Conservation (phyloP, 805 yeast genomes). For the Blastobotrys muscicola region DNA sequence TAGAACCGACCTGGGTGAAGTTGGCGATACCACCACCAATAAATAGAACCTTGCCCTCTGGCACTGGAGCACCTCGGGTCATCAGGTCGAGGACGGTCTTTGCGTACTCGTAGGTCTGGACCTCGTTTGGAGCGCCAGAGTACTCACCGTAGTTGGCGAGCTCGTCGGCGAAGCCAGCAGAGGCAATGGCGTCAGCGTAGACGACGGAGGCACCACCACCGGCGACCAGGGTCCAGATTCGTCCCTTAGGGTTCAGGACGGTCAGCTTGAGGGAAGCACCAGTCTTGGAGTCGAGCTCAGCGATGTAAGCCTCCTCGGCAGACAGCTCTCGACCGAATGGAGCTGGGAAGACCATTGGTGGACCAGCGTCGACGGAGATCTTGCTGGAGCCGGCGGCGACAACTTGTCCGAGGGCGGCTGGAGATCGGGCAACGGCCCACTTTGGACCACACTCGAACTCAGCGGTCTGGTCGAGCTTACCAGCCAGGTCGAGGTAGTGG, state of each 20-base stretch:
- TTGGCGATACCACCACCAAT: conserved; percentile 42
- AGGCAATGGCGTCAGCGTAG: conserved; percentile 39
- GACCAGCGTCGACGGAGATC: conserved; percentile 34
- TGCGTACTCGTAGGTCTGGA: conserved; percentile 39
- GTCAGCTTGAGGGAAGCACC: conserved; percentile 40
- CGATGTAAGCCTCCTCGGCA: conserved; percentile 38
- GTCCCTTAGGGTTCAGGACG: conserved; percentile 34
- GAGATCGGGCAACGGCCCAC: conserved; percentile 39
- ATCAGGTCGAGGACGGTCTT: conserved; percentile 38
- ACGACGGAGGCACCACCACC: conserved; percentile 42
- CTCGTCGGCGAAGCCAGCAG: conserved; percentile 36
- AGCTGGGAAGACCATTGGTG: conserved; percentile 41
- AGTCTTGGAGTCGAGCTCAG: conserved; percentile 39
- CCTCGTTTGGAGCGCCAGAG: conserved; percentile 40
- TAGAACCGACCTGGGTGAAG: conserved; percentile 39
- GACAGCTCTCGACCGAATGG: conserved; percentile 39
- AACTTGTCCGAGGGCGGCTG: conserved; percentile 31
- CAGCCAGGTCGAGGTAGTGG: conserved; percentile 39
- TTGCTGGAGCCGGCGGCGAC: conserved; percentile 17
- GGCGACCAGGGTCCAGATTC: conserved; percentile 40
- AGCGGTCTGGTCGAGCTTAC: conserved; percentile 40
- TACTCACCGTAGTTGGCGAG: conserved; percentile 40
- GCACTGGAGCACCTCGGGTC: conserved; percentile 33
- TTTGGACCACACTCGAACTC: conserved; percentile 41
- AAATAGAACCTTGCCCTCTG: conserved; percentile 36